Conservation (phyloP, 176 grass and related monocot genomes). For the Olyra latifolia region DNA sequence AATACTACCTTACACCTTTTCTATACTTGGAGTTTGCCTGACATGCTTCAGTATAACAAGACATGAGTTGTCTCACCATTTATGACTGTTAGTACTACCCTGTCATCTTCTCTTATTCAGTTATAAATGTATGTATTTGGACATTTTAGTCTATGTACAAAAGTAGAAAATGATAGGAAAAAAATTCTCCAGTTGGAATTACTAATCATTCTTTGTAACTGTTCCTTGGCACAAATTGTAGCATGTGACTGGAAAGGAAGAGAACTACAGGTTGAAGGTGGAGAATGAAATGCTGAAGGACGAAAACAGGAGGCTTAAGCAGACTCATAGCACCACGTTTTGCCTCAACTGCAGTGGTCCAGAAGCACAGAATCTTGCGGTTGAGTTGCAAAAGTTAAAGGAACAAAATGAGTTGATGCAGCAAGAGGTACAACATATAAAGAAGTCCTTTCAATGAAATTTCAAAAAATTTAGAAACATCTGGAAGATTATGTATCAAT, state of each 20-base stretch:
- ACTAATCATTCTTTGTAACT: not conserved
- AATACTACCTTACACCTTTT: not conserved
- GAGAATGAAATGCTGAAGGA: constrained; percentile 51
- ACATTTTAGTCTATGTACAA: not conserved
- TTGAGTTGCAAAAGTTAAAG: constrained; percentile 34
- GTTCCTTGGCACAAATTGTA: constrained; percentile 31
- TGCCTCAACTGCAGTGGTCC: constrained; percentile 38
- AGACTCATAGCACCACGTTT: not conserved
- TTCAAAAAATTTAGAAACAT: not conserved
- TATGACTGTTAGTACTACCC: not conserved
- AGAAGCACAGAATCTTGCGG: not conserved
- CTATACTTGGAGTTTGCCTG: not conserved
- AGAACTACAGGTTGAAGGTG: constrained; percentile 52
- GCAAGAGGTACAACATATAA: constrained; percentile 43
- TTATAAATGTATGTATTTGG: not conserved
- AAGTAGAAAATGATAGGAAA: not conserved
- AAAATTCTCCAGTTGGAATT: not conserved
- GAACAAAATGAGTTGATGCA: constrained; percentile 34
- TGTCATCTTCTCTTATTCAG: not conserved
- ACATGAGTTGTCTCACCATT: not conserved
- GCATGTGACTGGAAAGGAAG: constrained; percentile 46
- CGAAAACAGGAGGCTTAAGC: constrained; percentile 46
- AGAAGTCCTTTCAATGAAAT: not conserved
- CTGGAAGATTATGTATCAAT: not conserved
- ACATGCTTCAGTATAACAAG: not conserved